Conservation (phyloP, 2,329 filamentous ascomycete genomes). For the Madurella fahalii region DNA sequence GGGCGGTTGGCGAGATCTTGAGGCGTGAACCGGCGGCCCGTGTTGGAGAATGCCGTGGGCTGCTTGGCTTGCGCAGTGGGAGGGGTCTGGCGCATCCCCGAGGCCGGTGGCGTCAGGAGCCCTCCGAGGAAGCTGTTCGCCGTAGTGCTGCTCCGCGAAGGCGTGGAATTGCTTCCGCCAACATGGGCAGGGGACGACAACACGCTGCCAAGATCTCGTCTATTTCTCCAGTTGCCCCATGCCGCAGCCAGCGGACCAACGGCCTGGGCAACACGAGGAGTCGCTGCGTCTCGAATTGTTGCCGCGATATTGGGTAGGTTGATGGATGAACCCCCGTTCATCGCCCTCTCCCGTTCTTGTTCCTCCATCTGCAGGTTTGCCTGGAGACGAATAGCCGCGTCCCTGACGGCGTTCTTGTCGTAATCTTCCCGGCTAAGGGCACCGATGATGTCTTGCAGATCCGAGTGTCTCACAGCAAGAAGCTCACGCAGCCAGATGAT, state of each 20-base stretch:
- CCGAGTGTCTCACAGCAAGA: conserved; percentile 82
- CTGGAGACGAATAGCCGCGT: conserved; percentile 87
- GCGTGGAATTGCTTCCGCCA: conserved; percentile 46
- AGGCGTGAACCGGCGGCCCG: conserved; percentile 54
- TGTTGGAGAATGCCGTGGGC: conserved; percentile 58
- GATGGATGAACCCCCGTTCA: conserved; percentile 64
- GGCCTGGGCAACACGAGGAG: conserved; percentile 78
- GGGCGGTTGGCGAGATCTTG: conserved; percentile 44
- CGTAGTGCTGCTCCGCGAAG: conserved; percentile 54
- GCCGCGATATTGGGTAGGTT: conserved; percentile 73
- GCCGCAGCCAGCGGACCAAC: conserved; percentile 78
- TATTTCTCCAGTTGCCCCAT: conserved; percentile 92
- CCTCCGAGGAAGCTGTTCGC: conserved; percentile 66
- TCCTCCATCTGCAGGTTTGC: conserved; percentile 98
- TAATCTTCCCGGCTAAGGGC: conserved; percentile 71
- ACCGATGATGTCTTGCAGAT: conserved; percentile 86
- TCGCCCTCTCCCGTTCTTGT: conserved; percentile 83
- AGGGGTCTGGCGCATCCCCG: conserved; percentile 61
- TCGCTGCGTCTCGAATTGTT: conserved; percentile 69
- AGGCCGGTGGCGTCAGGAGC: conserved; percentile 84
- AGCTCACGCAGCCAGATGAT: conserved; percentile 94
- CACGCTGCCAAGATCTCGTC: conserved; percentile 51
- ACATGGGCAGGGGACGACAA: conserved; percentile 41
- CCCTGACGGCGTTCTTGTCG: conserved; percentile 74
- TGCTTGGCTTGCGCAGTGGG: conserved; percentile 39